Base-by-base conservation (phyloP, 2,329 filamentous ascomycete genomes). In the Verticillium nonalfalfae region DNA sequence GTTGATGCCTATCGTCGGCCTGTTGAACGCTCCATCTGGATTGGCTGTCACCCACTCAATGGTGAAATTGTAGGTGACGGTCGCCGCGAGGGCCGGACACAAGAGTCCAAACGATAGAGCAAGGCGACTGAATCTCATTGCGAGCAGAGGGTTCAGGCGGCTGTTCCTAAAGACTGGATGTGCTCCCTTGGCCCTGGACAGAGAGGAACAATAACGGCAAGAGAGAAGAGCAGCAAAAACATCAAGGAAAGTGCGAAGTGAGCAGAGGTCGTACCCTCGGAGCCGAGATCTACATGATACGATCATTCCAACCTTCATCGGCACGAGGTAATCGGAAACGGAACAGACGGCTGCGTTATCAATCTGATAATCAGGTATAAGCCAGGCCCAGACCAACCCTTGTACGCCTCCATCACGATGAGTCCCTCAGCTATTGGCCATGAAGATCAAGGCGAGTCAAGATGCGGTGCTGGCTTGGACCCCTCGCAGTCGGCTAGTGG, bases 1-100 rank as follows among this genome's bases (percentile, higher is more conserved):
- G 68, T 95, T 94, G 76, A 95, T 89, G 56, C 89, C 90, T 70
- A 94, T 90, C 3, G 84, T 83, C n/a, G 85, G 81, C 36, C 90
- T 82, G 45, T 83, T 78, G 62, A 81, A 81, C 7, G 80, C 77
- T 26, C 86, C 87, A 75, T 94, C 90, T 0, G 90, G 91, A 67
- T 90, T 89, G 38, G 87, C 84, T 52, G 75, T 82, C 11, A 91
- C 85, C 90, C 90, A 93, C 62, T 81, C 84, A 65, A 91, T 79
- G 67, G 87, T 85, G 76, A 89, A 91, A 71, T 90, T 79, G 69
- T 88, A 84, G 4, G 76, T 80, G 60, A 87, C 76, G 0, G 79
- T 83, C 9, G 64, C 65, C 13, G 76, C 72, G 52, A 69, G 64
- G 39, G 63, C 65, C 39, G 26, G 56, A 33, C 39, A 33, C 34